These are phyloP conservation scores for Fomitopsis betulina DNA, from an alignment of 1,284 basidiomycete genomes.

Conservation along the genomic window DNA sequence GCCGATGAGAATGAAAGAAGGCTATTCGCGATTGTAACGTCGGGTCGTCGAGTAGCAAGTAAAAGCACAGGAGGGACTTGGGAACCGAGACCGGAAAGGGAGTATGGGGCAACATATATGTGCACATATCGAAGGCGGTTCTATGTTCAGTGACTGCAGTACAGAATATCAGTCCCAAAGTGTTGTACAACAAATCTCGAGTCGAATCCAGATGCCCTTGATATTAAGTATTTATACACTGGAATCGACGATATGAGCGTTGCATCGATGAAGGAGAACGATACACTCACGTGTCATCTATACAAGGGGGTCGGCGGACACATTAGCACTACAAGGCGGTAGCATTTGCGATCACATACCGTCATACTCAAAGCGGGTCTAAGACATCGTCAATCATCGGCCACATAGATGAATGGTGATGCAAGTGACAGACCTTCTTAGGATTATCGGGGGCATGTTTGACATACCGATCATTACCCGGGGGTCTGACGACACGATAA, in stretches of 20 bases:
- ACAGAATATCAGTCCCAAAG: background rate
- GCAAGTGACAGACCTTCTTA: conserved; percentile 60
- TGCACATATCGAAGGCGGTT: background rate
- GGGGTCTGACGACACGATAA: conserved; percentile 43
- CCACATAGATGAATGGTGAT: background rate
- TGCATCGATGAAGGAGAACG: background rate
- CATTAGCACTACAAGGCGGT: background rate
- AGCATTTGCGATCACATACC: conserved; percentile 1
- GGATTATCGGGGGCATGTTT: conserved; percentile 77
- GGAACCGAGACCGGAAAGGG: background rate
- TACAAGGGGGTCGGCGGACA: background rate
- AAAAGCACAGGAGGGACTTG: too few species aligned
- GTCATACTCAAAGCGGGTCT: conserved; percentile 9
- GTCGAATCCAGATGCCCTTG: background rate
- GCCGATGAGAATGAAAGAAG: too few species aligned
- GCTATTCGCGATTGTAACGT: too few species aligned
- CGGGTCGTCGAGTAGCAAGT: too few species aligned
- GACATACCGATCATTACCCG: conserved; percentile 79
- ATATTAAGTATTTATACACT: background rate
- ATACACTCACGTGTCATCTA: conserved; percentile 4
- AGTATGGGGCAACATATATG: background rate
- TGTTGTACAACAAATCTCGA: background rate
- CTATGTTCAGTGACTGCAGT: background rate
- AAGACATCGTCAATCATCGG: conserved; percentile 5
- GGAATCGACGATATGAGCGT: background rate